Conservation (phyloP, 1,284 basidiomycete species). For the Papiliotrema fonsecae region DNA sequence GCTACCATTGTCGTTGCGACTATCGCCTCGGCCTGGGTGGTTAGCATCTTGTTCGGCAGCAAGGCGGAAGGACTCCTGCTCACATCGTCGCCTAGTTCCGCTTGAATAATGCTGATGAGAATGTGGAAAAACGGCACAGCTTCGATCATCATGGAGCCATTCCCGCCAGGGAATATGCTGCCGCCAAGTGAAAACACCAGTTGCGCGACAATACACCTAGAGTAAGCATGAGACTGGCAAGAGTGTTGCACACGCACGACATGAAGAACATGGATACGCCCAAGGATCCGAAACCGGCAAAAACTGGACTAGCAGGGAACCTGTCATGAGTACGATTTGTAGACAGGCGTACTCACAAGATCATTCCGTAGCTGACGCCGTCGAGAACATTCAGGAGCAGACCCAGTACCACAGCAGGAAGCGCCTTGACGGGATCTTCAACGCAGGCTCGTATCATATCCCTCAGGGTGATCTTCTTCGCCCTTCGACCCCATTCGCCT, state of each 20-base stretch:
- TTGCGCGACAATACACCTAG: slow-evolving; percentile 69
- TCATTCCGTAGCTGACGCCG: slow-evolving; percentile 63
- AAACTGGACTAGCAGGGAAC: slow-evolving; percentile 78
- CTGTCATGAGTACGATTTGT: slow-evolving; percentile 45
- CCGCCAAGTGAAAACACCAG: slow-evolving; percentile 81
- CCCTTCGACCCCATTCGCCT: slow-evolving; percentile 9
- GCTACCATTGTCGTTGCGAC: slow-evolving; percentile 88
- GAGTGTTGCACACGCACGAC: slow-evolving; percentile 51
- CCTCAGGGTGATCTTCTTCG: slow-evolving; percentile 33
- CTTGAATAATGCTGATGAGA: slow-evolving; percentile 70
- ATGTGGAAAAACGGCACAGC: slow-evolving; percentile 97
- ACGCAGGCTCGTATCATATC: slow-evolving; percentile 46
- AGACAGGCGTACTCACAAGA: slow-evolving; percentile 60
- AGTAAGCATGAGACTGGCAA: not conserved
- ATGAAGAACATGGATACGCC: slow-evolving; percentile 96
- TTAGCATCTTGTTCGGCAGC: not conserved
- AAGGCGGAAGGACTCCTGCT: slow-evolving; percentile 6
- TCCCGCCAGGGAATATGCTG: slow-evolving; percentile 76
- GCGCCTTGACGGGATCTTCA: slow-evolving; percentile 49
- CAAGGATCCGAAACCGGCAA: slow-evolving; percentile 74
- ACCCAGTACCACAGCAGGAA: slow-evolving; percentile 84
- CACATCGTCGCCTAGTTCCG: slow-evolving; percentile 63
- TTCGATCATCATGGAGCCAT: slow-evolving; percentile 99
- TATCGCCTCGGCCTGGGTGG: slow-evolving; percentile 56
- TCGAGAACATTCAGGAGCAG: slow-evolving; percentile 87